Evolutionary conservation across 192 early-diverging fungal species (phyloP).

Genomic region (Backusella westeae): DNA sequence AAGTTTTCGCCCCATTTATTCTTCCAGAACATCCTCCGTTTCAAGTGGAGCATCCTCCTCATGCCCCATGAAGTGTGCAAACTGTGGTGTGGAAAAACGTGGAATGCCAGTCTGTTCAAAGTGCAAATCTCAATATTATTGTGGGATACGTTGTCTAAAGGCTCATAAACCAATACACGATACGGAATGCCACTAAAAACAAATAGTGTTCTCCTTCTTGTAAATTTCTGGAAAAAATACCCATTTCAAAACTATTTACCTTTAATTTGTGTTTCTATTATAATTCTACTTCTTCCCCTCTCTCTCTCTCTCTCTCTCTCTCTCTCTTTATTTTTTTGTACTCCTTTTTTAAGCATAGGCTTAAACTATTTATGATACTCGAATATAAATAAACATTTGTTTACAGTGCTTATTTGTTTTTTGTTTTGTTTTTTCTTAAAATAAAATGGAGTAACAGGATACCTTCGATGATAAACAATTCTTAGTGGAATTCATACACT

Average conservation of each 20-base stretch:
- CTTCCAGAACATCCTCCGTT: slow-evolving; percentile 12
- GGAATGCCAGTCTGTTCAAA: slow-evolving; percentile 34
- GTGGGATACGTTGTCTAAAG: slow-evolving; percentile 22
- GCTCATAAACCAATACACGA: slow-evolving; percentile 20
- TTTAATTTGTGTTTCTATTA: slow-evolving; percentile 1
- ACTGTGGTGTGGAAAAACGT: slow-evolving; percentile 30
- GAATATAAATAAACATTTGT: slow-evolving; percentile 7
- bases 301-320: not conserved
- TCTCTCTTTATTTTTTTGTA: not conserved
- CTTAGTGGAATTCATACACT: not conserved
- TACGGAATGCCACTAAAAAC: slow-evolving; percentile 10
- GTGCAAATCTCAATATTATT: slow-evolving; percentile 29
- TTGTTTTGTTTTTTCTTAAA: slow-evolving; percentile 4
- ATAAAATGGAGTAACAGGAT: not conserved
- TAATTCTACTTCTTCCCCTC: not conserved
- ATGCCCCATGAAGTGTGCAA: slow-evolving; percentile 12
- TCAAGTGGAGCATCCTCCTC: slow-evolving; percentile 12
- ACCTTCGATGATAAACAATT: not conserved
- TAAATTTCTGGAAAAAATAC: slow-evolving; percentile 9
- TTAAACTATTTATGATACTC: not conserved
- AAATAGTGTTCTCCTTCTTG: not conserved
- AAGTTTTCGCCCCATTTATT: not conserved
- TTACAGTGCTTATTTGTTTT: slow-evolving; percentile 1
- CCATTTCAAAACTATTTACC: not conserved
- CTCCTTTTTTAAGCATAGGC: not conserved